Evolutionary conservation across 768 basidiomycete species (phyloP), one percentile per base, ranked within the genome.

Genomic region (Leccinum variicolor): DNA sequence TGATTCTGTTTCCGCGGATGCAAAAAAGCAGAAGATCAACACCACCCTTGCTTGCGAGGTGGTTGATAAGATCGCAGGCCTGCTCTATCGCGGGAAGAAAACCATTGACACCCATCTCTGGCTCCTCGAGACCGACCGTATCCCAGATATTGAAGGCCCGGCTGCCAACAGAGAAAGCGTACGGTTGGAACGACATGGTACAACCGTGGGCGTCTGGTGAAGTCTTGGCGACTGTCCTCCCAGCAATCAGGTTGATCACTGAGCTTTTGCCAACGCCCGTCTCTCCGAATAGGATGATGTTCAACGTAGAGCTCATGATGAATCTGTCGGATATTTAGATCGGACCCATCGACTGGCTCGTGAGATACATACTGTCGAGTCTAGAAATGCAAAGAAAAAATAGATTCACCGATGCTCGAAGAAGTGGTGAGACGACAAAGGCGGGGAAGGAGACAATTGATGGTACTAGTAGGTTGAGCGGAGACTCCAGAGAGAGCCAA

Each of bases 261-360:
- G 70, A 72, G 58, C 72, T 72, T 62, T 72, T 72, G n/a, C 70
- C 70, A 2, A 70, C 60, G 15, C 79, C 79, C 0, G 75, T 73
- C 62, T 79, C 78, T 7, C 79, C 79, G 54, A 80, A 80, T 2
- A 80, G 41, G 43, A 80, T 69, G 53, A 79, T 66, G 57, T 80
- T 80, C 50, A 69, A 50, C 36, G 63, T 60, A 29, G 61, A 34
- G 41, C 54, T 52, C 66, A 69, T 67, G 61, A 14, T 21, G 52
- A 48, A 21, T 54, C 65, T 66, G 51, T 58, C 33, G 17, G 29
- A 11, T 14, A 26, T 23, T 66, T n/a, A 66, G 66, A 66, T 67
- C 63, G 51, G 41, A 6, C 8, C 17, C 50, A 59, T 64, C 66
- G 19, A 50, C 26, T 28, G 10, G 23, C 21, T 55, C 23, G 36